Evolutionary conservation across 306 rosid species (phyloP), one percentile per base, ranked within the genome.

Genomic region (Cercis canadensis): DNA sequence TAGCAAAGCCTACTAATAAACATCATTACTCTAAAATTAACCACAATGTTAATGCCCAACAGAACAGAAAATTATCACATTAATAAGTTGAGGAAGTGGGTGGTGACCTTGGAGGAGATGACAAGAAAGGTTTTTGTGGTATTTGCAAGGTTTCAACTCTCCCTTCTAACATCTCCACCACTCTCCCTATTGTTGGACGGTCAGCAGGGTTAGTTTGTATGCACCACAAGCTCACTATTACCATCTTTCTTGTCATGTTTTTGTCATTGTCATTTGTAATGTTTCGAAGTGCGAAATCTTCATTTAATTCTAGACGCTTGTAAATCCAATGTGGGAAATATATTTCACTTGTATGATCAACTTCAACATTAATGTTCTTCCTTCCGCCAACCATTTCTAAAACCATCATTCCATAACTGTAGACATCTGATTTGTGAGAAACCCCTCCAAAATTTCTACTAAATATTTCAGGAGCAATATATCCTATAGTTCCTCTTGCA

Each of bases 271-370:
- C 58, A 58, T 75, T 67, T 37, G 15, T 15, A 1, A 78, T 64
- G 2, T n/a, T 49, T 1, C 19, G 45, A 3, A 81, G 4, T 8
- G 33, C 78, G 67, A 78, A 75, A 9, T 72, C 79, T 0, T 75
- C 41, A 16, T 72, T 71, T 43, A 62, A 14, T 50, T 75, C 73
- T 16, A 81, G 29, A 6, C 53, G 82, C 9, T 51, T 62, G 55
- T 80, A 7, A 24, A 84, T 80, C 83, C 81, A 81, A 0, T 81
- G 69, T 0, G 86, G 77, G 57, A 84, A 84, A 62, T 84, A 84
- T 16, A 76, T 55, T 4, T 81, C 75, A 11, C 81, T 84, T 0
- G 76, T 73, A 14, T 36, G 0, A 8, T 73, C 63, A 6, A 31
- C 80, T n/a, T 72, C 46, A 1, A 2, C 47, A 2, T 63, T n/a